These are phyloP conservation scores for Sporisorium scitamineum DNA, from an alignment of 1,284 basidiomycete genomes.

Conservation along the genomic window DNA sequence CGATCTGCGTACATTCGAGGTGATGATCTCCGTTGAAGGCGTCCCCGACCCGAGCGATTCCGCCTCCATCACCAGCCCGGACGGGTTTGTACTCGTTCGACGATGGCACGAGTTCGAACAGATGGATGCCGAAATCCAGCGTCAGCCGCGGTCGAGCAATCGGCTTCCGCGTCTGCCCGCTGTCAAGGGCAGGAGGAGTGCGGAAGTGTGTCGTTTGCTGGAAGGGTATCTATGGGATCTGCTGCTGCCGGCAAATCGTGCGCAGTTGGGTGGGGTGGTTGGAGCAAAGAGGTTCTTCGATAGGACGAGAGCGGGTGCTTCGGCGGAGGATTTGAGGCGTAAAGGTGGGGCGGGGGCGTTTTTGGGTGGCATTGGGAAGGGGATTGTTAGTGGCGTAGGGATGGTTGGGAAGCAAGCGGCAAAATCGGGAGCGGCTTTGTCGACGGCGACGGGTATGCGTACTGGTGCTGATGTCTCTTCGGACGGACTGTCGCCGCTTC, in stretches of 20 bases:
- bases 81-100: slow-evolving; percentile 63
- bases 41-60: slow-evolving; percentile 15
- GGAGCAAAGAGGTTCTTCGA: slow-evolving; percentile 61
- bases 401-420: slow-evolving; percentile 59
- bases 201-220: slow-evolving; percentile 43
- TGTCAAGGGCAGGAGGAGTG: slow-evolving; percentile 49
- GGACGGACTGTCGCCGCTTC: slow-evolving; percentile 6
- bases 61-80: slow-evolving; percentile 22
- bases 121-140: slow-evolving; percentile 57
- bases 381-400: slow-evolving; percentile 57
- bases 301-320: slow-evolving; percentile 57
- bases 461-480: not conserved
- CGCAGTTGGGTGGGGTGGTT: slow-evolving; percentile 20
- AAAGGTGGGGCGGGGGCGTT: slow-evolving; percentile 36
- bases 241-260: slow-evolving; percentile 34
- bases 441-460: too few species aligned
- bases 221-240: slow-evolving; percentile 57
- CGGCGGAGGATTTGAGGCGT: slow-evolving; percentile 33
- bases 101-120: slow-evolving; percentile 64
- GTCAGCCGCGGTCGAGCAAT: slow-evolving; percentile 42
- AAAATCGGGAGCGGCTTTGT: too few species aligned
- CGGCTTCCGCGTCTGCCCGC: slow-evolving; percentile 50
- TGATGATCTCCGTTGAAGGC: slow-evolving; percentile 65
- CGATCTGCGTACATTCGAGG: slow-evolving; percentile 55
- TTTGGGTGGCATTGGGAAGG: slow-evolving; percentile 55